Evolutionary conservation across 2,329 filamentous ascomycete genomes (phyloP).

Genomic region (Penicillium vulpinum): DNA sequence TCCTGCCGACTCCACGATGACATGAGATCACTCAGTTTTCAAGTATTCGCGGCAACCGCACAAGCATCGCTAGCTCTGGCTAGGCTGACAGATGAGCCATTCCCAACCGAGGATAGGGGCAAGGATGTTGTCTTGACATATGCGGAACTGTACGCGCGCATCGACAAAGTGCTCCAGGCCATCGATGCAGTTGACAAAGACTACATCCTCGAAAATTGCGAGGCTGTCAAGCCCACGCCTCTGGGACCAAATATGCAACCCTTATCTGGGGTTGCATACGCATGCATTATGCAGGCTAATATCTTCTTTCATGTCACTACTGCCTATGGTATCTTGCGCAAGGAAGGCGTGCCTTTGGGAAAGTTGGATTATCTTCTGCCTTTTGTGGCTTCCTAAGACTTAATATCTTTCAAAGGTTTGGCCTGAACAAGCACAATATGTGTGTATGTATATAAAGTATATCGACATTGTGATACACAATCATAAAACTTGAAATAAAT

Average conservation of each 20-base stretch:
- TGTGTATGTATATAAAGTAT: no score
- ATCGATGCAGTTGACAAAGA: conserved; percentile 3
- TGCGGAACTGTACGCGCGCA: conserved; percentile 8
- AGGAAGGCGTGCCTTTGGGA: conserved; percentile 2
- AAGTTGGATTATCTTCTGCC: conserved; percentile 6
- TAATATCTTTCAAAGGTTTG: no score
- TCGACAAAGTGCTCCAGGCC: conserved; percentile 3
- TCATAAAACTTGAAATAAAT: no score
- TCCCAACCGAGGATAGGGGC: background rate
- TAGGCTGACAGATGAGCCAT: background rate
- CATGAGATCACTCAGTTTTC: conserved; percentile 12
- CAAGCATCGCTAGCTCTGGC: conserved; percentile 5
- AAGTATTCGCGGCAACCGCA: conserved; percentile 7
- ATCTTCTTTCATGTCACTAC: conserved; percentile 13
- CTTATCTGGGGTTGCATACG: conserved; percentile 2
- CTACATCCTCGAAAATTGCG: background rate
- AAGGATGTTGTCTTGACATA: conserved; percentile 7
- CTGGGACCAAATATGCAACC: background rate
- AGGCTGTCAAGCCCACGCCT: background rate
- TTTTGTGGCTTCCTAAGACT: background rate
- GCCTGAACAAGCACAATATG: no score
- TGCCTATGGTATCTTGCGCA: conserved; percentile 13
- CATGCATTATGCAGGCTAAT: conserved; percentile 10
- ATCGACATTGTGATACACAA: no score
- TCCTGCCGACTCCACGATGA: conserved; percentile 4